Evolutionary conservation across 164 flowering plant genomes (phyloP).

Genomic region (Aristolochia californica): DNA sequence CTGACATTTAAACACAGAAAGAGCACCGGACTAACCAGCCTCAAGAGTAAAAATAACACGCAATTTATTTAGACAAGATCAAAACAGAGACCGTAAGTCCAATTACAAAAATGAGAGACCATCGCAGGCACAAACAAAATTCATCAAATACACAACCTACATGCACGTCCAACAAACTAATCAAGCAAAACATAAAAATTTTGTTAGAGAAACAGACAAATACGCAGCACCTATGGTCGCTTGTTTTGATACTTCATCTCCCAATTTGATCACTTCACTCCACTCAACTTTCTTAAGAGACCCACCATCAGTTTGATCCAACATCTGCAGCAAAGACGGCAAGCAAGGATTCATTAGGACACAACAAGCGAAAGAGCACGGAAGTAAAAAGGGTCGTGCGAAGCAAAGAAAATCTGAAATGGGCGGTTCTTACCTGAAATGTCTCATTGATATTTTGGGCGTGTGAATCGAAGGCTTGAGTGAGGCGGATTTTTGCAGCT

Average conservation of each 20-base stretch:
- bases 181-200: not conserved
- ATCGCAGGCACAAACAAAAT: no score
- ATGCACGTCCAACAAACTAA: not conserved
- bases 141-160: no score
- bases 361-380: not conserved
- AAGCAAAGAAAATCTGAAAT: not conserved
- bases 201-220: not conserved
- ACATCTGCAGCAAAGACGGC: slow-evolving; percentile 25
- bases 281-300: slow-evolving; percentile 58
- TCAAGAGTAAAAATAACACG: no score
- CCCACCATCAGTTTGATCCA: slow-evolving; percentile 43
- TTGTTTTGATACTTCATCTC: slow-evolving; percentile 69
- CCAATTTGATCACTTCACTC: slow-evolving; percentile 61
- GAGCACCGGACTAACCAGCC: no score
- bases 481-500: slow-evolving; percentile 39
- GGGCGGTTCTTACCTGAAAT: slow-evolving; percentile 36
- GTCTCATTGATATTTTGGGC: slow-evolving; percentile 67
- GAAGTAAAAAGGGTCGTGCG: not conserved
- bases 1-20: no score
- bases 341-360: not conserved
- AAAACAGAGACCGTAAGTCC: no score
- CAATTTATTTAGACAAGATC: no score
- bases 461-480: slow-evolving; percentile 29
- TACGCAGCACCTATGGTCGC: slow-evolving; percentile 53
- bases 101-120: no score